phyloP scores from a whole-genome alignment of 2,329 filamentous ascomycete species.

The Nectriaceae sp. region DNA sequence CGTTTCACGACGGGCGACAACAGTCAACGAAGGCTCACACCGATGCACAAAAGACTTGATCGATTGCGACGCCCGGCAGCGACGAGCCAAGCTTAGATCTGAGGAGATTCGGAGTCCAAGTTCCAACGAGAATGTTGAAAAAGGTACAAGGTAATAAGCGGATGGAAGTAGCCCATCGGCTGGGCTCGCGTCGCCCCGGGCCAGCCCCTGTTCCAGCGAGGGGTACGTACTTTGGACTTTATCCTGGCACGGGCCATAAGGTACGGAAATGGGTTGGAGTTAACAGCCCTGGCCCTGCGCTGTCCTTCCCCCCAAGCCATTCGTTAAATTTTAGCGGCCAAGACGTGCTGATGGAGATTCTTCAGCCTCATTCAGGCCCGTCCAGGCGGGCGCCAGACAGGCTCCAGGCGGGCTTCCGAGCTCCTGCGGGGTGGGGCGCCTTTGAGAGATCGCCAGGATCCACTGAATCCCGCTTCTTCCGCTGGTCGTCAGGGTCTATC shows the following conservation, averaged over 20 bases:
- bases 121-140: neutral
- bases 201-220: neutral
- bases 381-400: too few relatives aligned
- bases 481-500: too few relatives aligned
- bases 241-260: neutral
- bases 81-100: neutral
- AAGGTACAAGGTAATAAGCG: too few relatives aligned
- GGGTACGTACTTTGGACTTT: neutral
- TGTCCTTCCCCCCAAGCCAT: neutral
- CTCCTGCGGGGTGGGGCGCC: too few relatives aligned
- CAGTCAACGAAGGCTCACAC: slow-evolving; percentile 4
- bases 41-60: slow-evolving; percentile 2
- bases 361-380: neutral
- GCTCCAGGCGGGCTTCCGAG: neutral
- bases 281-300: neutral
- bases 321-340: neutral
- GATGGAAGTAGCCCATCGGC: neutral
- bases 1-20: slow-evolving; percentile 3
- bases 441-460: neutral
- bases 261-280: neutral
- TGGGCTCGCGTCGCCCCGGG: neutral
- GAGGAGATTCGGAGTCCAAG: neutral
- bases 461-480: neutral
- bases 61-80: neutral
- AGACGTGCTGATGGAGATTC: neutral